These are phyloP conservation scores for Phytopythium helicoides DNA, from an alignment of 352 stramenopile genomes.

Conservation along the genomic window DNA sequence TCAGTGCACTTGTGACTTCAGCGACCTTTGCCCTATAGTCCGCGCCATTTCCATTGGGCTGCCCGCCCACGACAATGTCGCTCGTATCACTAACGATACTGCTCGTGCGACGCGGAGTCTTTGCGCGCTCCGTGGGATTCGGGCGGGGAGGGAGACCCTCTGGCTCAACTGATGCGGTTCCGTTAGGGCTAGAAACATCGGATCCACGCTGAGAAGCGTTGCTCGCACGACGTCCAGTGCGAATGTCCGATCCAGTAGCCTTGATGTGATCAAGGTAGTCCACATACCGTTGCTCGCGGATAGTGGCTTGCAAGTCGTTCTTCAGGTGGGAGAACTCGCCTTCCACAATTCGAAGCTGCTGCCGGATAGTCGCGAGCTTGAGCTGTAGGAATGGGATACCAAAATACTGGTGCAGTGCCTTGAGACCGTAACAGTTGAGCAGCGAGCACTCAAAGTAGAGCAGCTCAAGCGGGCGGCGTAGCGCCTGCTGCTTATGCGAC, in stretches of 20 bases:
- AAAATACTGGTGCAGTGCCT: constrained; percentile 85
- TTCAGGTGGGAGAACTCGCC: constrained; percentile 71
- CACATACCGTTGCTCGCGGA: constrained; percentile 66
- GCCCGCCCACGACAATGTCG: constrained; percentile 23
- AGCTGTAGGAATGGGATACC: constrained; percentile 81
- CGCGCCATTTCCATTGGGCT: not conserved
- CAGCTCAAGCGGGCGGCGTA: constrained; percentile 54
- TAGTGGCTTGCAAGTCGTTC: constrained; percentile 66
- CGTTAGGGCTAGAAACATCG: not conserved
- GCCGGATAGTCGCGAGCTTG: constrained; percentile 70
- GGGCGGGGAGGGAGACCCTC: not conserved
- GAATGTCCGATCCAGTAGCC: constrained; percentile 66
- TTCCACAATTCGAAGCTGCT: constrained; percentile 75
- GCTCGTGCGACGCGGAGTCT: not conserved
- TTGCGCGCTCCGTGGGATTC: not conserved
- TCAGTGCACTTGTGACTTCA: not conserved
- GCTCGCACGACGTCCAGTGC: constrained; percentile 43
- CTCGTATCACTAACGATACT: constrained; percentile 23
- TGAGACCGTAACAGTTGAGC: constrained; percentile 82
- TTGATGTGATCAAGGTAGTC: constrained; percentile 78
- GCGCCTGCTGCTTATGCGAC: constrained; percentile 25
- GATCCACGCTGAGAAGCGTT: not conserved
- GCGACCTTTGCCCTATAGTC: not conserved
- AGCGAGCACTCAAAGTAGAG: constrained; percentile 86
- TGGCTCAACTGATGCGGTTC: constrained; percentile 2